A percentile compares a stretch with the other conserved stretches of the same genome.
phyloP scores from a whole-genome alignment of 306 rosid species.

The Notholithocarpus densiflorus region DNA sequence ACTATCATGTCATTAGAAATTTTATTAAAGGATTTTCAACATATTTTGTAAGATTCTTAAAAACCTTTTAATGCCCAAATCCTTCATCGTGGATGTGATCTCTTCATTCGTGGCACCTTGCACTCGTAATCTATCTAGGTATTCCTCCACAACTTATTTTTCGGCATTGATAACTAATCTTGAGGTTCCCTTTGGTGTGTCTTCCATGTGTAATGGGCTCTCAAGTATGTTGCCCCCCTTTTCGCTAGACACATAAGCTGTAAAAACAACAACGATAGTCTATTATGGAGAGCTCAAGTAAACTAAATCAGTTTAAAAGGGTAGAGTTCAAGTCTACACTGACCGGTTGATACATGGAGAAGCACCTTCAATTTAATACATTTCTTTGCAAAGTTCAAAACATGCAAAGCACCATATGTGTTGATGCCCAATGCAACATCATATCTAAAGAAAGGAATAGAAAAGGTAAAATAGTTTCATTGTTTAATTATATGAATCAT shows the following conservation, averaged over 20 bases:
- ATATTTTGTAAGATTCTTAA: background rate
- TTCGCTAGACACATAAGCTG: constrained; percentile 38
- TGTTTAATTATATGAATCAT: background rate
- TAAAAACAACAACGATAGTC: background rate
- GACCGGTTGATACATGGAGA: constrained; percentile 51
- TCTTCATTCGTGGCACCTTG: background rate
- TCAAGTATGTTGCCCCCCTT: constrained; percentile 18
- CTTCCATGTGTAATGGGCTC: constrained; percentile 21
- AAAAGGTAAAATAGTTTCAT: no score
- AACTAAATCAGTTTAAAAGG: no score
- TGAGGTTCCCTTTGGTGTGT: background rate
- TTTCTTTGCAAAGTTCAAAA: constrained; percentile 26
- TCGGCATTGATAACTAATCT: constrained; percentile 32
- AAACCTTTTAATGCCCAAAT: constrained; percentile 35
- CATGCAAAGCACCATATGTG: constrained; percentile 29
- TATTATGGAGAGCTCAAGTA: background rate
- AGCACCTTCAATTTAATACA: constrained; percentile 21
- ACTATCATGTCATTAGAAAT: background rate
- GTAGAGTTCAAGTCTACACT: background rate
- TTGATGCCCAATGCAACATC: constrained; percentile 30
- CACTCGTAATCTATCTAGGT: constrained; percentile 13
- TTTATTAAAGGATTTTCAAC: no score
- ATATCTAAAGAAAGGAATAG: constrained; percentile 15
- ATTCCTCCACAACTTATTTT: constrained; percentile 12
- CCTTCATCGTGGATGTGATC: background rate